Evolutionary conservation across 306 rosid species (phyloP), one percentile per base, ranked within the genome.

Genomic region (Macrotyloma uniflorum): DNA sequence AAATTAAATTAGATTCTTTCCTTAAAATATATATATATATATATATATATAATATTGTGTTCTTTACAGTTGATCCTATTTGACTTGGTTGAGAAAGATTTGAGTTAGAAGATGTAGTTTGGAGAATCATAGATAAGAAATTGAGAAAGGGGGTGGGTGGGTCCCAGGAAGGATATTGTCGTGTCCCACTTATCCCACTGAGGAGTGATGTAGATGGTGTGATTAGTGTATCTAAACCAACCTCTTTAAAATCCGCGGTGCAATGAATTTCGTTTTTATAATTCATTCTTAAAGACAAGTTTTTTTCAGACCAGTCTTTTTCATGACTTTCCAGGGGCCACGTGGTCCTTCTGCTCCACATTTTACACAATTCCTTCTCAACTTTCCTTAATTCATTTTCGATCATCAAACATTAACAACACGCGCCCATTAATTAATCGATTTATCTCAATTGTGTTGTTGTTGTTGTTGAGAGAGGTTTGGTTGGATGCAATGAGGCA

Each of bases 401-500:
- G n/a, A 12, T 10, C 3, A 58, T 24, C 67, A n/a, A 57, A 54
- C 22, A 22, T 54, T 20, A 51, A 19, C 30, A 11, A 4, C 78
- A 73, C 78, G 67, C 78, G 78, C 67, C n/a, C n/a, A n/a, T n/a
- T n/a, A n/a, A n/a, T n/a, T n/a, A n/a, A n/a, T n/a, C n/a, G n/a
- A n/a, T n/a, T n/a, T n/a, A n/a, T n/a, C n/a, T n/a, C n/a, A n/a
- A n/a, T n/a, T n/a, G n/a, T n/a, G n/a, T n/a, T n/a, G n/a, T n/a
- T n/a, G n/a, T n/a, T n/a, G n/a, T 32, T 5, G 35, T 32, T 32
- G 33, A 30, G 33, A 30, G 33, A 26, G 33, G 33, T 2, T 4
- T 36, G 82, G 16, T 79, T 22, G 64, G 77, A 22, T 33, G 65
- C 4, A 47, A 42, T 57, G 71, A 70, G 36, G 62, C 80, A 67